phyloP scores from a whole-genome alignment of 257 asterid species.

The Nicotiana benthamiana region DNA sequence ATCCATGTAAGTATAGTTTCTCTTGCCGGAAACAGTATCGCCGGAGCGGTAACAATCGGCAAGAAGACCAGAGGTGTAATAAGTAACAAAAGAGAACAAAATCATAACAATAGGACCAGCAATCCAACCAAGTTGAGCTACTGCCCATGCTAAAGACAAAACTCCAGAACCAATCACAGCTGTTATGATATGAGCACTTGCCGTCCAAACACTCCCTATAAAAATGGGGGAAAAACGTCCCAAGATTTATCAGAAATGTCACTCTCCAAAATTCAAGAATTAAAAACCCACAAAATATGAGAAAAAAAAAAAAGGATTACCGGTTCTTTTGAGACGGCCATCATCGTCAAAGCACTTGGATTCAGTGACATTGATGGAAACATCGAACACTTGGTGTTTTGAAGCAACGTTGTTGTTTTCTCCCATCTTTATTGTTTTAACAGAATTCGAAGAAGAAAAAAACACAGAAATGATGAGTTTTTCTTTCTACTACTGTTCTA shows the following conservation, averaged over 20 bases:
- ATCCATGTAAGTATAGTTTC: conserved; percentile 52
- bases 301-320: neutral
- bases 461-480: neutral
- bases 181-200: conserved; percentile 58
- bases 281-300: neutral
- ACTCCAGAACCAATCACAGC: conserved; percentile 62
- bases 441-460: neutral
- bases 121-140: conserved; percentile 56
- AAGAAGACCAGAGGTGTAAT: conserved; percentile 48
- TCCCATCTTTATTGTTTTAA: conserved; percentile 34
- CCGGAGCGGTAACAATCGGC: conserved; percentile 41
- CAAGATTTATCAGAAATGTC: neutral
- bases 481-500: neutral
- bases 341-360: conserved; percentile 47
- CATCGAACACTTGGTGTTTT: conserved; percentile 32
- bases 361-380: conserved; percentile 21
- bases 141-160: conserved; percentile 58
- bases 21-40: conserved; percentile 34
- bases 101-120: conserved; percentile 50
- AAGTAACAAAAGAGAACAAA: conserved; percentile 47
- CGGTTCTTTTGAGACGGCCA: conserved; percentile 45
- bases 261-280: neutral
- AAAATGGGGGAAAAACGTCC: neutral
- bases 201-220: conserved; percentile 48
- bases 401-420: conserved; percentile 9